phyloP scores from a whole-genome alignment of 371 early-diverging fungal genomes.

The Actinomortierella ambigua region DNA sequence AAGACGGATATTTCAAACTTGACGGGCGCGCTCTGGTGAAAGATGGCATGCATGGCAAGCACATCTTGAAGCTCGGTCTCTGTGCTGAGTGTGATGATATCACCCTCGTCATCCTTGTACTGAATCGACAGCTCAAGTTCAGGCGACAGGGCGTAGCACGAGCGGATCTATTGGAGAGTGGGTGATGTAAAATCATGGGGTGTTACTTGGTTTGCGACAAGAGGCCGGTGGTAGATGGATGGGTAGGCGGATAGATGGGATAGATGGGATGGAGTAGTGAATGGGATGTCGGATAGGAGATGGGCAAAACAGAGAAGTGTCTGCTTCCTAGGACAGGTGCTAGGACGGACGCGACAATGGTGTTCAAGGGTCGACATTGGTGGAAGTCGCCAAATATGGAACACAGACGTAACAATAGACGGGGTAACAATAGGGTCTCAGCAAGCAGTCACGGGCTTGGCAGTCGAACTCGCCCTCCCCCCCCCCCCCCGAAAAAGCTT shows the following conservation, averaged over 20 bases:
- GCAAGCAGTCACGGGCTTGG: too few species aligned
- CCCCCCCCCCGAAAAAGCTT: background rate
- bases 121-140: slow-evolving; percentile 20
- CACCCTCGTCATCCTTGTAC: slow-evolving; percentile 40
- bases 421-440: too few species aligned
- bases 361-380: too few species aligned
- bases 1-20: slow-evolving; percentile 22
- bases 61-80: slow-evolving; percentile 42
- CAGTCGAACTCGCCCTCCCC: too few species aligned
- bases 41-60: slow-evolving; percentile 33
- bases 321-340: too few species aligned
- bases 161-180: slow-evolving; percentile 21
- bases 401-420: too few species aligned
- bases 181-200: background rate
- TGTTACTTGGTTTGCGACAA: background rate
- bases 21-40: slow-evolving; percentile 22
- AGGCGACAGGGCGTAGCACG: slow-evolving; percentile 18
- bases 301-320: too few species aligned
- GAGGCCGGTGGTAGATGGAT: background rate
- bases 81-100: slow-evolving; percentile 37
- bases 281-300: background rate
- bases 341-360: too few species aligned
- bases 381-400: too few species aligned
- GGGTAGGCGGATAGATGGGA: background rate
- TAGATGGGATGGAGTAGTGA: slow-evolving; percentile 11